Evolutionary conservation across 2,329 filamentous ascomycete species (phyloP).

Genomic region (Raffaelea deltoideospora): DNA sequence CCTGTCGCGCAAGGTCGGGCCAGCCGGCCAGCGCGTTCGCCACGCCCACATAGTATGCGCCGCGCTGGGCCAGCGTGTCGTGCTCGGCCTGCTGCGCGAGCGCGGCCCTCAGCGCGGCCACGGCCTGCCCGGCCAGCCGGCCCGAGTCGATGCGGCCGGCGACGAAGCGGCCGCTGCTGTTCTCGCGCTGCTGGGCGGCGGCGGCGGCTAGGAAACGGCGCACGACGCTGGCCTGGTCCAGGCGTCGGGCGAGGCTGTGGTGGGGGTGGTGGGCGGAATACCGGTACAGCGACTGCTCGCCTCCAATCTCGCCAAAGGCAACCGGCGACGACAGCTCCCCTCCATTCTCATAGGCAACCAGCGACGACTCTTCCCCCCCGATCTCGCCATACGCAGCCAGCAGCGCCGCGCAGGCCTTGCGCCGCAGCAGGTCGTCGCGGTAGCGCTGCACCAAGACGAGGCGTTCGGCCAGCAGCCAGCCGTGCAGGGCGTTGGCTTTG

Average conservation of each 20-base stretch:
- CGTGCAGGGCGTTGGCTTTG: conserved; percentile 10
- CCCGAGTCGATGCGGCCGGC: conserved; percentile 1
- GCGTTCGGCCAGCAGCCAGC: conserved; percentile 15
- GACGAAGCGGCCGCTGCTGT: neutral
- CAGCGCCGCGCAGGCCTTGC: neutral
- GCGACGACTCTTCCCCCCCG: too few relatives aligned
- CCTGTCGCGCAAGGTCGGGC: conserved; percentile 3
- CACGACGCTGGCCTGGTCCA: too few relatives aligned
- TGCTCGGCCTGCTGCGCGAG: conserved; percentile 2
- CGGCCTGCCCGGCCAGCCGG: neutral
- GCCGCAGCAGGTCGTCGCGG: conserved; percentile 8
- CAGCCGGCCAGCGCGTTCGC: conserved; percentile 9
- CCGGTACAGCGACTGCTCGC: too few relatives aligned
- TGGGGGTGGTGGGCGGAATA: too few relatives aligned
- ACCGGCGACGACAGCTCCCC: neutral
- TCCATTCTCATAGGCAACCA: too few relatives aligned
- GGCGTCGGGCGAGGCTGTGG: too few relatives aligned
- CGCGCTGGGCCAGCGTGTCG: conserved; percentile 6
- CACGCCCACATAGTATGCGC: conserved; percentile 10
- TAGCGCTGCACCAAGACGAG: conserved; percentile 13
- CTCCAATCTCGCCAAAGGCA: neutral
- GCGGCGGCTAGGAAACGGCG: too few relatives aligned
- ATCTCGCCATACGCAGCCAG: too few relatives aligned
- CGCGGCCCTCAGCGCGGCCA: conserved; percentile 2
- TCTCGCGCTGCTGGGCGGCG: neutral